phyloP scores from a whole-genome alignment of 305 asterid genomes.

The Andrographis paniculata region DNA sequence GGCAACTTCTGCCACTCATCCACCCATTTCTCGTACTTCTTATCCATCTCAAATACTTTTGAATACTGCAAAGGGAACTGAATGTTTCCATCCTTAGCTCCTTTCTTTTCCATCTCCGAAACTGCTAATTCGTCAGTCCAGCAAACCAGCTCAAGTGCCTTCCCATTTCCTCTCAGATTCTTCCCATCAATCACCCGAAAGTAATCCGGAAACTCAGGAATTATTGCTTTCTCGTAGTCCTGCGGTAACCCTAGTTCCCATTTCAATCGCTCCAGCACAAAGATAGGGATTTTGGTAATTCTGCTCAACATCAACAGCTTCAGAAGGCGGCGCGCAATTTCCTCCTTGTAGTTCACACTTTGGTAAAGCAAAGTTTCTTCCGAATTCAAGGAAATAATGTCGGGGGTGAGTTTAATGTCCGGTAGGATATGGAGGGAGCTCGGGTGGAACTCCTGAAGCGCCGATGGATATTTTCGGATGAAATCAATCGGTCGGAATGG shows the following conservation, averaged over 20 bases:
- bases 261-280: slow-evolving; percentile 44
- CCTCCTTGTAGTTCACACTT: slow-evolving; percentile 53
- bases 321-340: slow-evolving; percentile 54
- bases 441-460: slow-evolving; percentile 63
- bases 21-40: slow-evolving; percentile 75
- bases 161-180: slow-evolving; percentile 22
- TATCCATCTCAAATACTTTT: slow-evolving; percentile 73
- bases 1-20: slow-evolving; percentile 94
- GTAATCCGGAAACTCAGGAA: slow-evolving; percentile 75
- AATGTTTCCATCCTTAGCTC: slow-evolving; percentile 25
- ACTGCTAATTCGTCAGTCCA: slow-evolving; percentile 81
- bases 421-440: slow-evolving; percentile 58
- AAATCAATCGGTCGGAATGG: slow-evolving; percentile 81
- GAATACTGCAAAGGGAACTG: slow-evolving; percentile 46
- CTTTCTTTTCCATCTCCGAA: slow-evolving; percentile 45
- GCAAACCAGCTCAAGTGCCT: slow-evolving; percentile 66
- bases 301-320: slow-evolving; percentile 83
- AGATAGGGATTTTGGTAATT: slow-evolving; percentile 47
- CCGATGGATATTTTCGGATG: slow-evolving; percentile 53
- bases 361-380: slow-evolving; percentile 53
- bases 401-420: slow-evolving; percentile 61
- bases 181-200: slow-evolving; percentile 39
- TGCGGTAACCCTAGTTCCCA: slow-evolving; percentile 85
- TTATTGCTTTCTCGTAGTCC: slow-evolving; percentile 36
- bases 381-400: slow-evolving; percentile 30